phyloP scores from a whole-genome alignment of 2,329 filamentous ascomycete species.

The Bipolaris zeicola region DNA sequence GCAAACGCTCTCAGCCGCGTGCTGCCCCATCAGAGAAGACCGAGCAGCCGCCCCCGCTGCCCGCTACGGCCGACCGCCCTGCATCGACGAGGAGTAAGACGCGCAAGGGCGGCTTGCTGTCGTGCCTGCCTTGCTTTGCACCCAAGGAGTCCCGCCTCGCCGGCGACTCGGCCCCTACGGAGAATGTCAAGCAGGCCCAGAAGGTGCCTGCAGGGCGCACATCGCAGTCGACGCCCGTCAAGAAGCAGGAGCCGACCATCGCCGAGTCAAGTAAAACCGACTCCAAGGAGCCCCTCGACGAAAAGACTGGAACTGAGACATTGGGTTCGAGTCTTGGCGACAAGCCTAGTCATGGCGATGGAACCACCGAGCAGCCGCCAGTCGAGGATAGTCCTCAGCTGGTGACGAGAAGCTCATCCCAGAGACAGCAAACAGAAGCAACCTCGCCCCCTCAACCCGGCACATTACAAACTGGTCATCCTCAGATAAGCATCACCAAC shows the following conservation, averaged over 20 bases:
- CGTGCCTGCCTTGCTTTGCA: slow-evolving; percentile 70
- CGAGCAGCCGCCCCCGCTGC: slow-evolving; percentile 40
- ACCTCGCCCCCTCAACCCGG: slow-evolving; percentile 41
- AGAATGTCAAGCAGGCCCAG: slow-evolving; percentile 51
- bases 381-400: slow-evolving; percentile 33
- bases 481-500: slow-evolving; percentile 51
- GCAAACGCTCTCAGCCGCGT: slow-evolving; percentile 51
- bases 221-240: slow-evolving; percentile 58
- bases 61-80: slow-evolving; percentile 37
- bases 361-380: slow-evolving; percentile 29
- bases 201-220: slow-evolving; percentile 47
- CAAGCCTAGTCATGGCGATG: slow-evolving; percentile 29
- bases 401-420: slow-evolving; percentile 41
- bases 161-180: slow-evolving; percentile 52
- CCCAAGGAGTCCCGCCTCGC: slow-evolving; percentile 62
- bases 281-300: slow-evolving; percentile 53
- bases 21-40: slow-evolving; percentile 50
- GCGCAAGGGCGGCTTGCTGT: slow-evolving; percentile 50
- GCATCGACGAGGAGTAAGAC: slow-evolving; percentile 46
- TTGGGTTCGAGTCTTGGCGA: slow-evolving; percentile 31
- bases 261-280: slow-evolving; percentile 52
- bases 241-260: slow-evolving; percentile 55
- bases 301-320: slow-evolving; percentile 46
- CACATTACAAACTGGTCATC: slow-evolving; percentile 42
- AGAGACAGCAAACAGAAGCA: slow-evolving; percentile 39